Percentiles rank a stretch among this genome's conserved stretches.
Evolutionary conservation across 306 rosid species (phyloP).

Genomic region (Quercus suber): DNA sequence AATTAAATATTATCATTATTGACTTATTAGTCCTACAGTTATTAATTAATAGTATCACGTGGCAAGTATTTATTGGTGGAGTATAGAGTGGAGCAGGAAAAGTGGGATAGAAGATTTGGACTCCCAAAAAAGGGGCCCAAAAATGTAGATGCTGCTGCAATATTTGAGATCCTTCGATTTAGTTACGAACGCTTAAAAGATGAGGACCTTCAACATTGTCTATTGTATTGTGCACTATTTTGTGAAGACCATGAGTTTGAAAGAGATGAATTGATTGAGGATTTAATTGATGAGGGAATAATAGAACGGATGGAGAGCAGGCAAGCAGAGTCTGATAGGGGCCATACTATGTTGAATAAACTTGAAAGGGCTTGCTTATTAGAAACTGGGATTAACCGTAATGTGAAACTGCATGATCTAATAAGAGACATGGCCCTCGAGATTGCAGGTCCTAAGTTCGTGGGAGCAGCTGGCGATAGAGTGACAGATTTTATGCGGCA

Average conservation of each 20-base stretch:
- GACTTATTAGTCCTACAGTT: too few species aligned
- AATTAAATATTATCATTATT: too few species aligned
- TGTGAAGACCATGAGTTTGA: conserved; percentile 24
- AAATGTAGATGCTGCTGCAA: conserved; percentile 16
- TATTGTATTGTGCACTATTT: conserved; percentile 23
- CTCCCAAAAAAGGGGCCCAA: too few species aligned
- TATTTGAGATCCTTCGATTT: conserved; percentile 10
- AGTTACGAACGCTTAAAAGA: conserved; percentile 22
- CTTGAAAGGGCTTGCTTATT: background rate
- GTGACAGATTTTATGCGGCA: too few species aligned
- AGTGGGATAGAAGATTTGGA: too few species aligned
- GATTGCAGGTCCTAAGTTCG: too few species aligned
- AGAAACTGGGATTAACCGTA: background rate
- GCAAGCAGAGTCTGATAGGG: conserved; percentile 23
- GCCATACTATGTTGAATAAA: conserved; percentile 21
- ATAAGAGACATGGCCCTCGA: background rate
- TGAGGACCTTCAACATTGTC: background rate
- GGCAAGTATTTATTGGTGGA: too few species aligned
- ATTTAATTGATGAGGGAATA: conserved; percentile 25
- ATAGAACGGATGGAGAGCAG: conserved; percentile 17
- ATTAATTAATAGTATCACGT: too few species aligned
- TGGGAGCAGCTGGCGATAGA: too few species aligned
- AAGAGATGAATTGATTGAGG: conserved; percentile 24
- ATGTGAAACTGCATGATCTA: conserved; percentile 24
- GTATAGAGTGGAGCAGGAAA: too few species aligned